Conservation (phyloP, 805 yeast species). For the Ogataea parapolymorpha region DNA sequence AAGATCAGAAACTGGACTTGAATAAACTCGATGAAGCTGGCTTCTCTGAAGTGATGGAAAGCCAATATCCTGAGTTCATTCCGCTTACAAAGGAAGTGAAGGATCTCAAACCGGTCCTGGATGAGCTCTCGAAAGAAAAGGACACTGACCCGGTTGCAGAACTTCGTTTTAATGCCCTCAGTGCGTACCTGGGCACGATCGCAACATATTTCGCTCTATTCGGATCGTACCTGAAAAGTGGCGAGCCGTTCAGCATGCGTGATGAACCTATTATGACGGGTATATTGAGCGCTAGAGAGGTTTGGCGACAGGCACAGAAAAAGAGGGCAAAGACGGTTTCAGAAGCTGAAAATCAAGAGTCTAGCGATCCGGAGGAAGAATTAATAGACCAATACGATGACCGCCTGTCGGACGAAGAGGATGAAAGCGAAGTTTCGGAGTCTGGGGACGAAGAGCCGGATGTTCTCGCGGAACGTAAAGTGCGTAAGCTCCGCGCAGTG, state of each 20-base stretch:
- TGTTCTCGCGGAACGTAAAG: constrained; percentile 48
- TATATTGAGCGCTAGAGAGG: constrained; percentile 74
- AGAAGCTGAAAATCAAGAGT: constrained; percentile 28
- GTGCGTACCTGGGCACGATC: constrained; percentile 76
- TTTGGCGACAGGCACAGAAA: constrained; percentile 77
- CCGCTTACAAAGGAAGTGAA: constrained; percentile 68
- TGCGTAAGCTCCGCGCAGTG: constrained; percentile 38
- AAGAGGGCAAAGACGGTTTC: constrained; percentile 31
- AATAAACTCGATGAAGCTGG: constrained; percentile 50
- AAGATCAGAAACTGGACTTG: constrained; percentile 40
- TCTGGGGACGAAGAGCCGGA: constrained; percentile 46
- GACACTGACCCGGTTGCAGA: constrained; percentile 35
- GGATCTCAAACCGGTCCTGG: constrained; percentile 40
- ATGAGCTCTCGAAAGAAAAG: constrained; percentile 32
- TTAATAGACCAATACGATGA: constrained; percentile 23
- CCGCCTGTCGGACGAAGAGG: constrained; percentile 18
- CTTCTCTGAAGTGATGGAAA: constrained; percentile 49
- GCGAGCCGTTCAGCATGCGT: constrained; percentile 59
- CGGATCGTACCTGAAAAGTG: constrained; percentile 49
- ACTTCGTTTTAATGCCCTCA: constrained; percentile 65
- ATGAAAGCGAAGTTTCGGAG: constrained; percentile 17
- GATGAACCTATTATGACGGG: constrained; percentile 90
- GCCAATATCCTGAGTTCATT: constrained; percentile 76
- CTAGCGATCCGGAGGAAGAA: constrained; percentile 19
- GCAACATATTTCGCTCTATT: constrained; percentile 77